Evolutionary conservation across 352 stramenopile genomes (phyloP).

Genomic region (Globisporangium solare): DNA sequence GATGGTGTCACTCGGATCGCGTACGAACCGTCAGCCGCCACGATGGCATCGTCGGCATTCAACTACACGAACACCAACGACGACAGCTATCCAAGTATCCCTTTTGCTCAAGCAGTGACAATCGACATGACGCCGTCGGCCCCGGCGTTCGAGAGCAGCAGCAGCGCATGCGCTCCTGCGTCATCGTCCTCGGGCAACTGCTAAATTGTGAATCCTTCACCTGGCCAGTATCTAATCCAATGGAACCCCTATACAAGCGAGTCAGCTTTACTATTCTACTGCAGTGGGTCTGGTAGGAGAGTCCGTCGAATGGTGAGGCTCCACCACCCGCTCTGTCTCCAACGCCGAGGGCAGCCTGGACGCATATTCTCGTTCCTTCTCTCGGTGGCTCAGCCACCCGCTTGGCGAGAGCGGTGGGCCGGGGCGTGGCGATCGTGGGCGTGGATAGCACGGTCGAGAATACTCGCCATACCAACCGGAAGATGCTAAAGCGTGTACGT

Average conservation of each 20-base stretch:
- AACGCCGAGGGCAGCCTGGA: not conserved
- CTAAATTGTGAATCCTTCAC: not conserved
- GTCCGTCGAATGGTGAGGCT: not conserved
- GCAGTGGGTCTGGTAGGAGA: not conserved
- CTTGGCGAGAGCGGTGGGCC: not conserved
- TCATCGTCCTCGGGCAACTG: constrained; percentile 1
- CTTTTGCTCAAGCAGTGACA: not conserved
- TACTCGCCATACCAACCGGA: not conserved
- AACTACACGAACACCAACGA: not conserved
- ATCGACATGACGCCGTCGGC: not conserved
- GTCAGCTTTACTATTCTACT: too few relatives aligned
- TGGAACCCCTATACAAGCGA: not conserved
- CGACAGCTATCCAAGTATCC: not conserved
- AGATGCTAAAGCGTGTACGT: not conserved
- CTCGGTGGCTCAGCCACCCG: not conserved
- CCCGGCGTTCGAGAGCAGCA: not conserved
- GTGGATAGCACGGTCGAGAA: not conserved
- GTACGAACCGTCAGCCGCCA: not conserved
- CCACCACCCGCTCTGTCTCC: not conserved
- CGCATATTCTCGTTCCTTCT: not conserved
- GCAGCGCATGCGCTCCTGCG: not conserved
- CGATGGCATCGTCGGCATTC: not conserved
- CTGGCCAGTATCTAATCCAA: not conserved
- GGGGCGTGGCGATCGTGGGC: not conserved
- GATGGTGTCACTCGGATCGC: too few relatives aligned